Percentiles rank a stretch among this genome's conserved stretches.
Evolutionary conservation across 139 green algal genomes (phyloP).

Genomic region (Chlorella sp.): DNA sequence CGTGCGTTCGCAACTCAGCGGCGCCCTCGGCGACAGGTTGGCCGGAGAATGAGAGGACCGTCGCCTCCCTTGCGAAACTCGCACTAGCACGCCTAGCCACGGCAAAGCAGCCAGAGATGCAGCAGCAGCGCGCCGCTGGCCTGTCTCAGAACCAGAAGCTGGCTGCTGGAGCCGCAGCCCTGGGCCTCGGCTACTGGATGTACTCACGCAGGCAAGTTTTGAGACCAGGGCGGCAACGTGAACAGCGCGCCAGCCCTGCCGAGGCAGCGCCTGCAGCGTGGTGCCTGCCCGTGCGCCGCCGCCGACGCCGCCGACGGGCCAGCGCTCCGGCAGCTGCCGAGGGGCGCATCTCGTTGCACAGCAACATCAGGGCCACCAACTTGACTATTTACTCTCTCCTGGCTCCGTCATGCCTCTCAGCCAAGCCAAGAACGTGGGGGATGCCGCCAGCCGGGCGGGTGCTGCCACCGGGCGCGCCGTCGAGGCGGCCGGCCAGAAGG

Average conservation of each 20-base stretch:
- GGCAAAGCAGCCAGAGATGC: no score
- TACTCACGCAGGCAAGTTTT: neutral
- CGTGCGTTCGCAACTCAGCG: no score
- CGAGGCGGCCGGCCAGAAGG: neutral
- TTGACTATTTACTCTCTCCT: neutral
- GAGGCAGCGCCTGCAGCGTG: neutral
- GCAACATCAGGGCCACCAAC: neutral
- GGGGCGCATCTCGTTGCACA: neutral
- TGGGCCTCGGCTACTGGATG: neutral
- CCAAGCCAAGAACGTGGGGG: conserved; percentile 1
- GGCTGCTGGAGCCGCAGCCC: neutral
- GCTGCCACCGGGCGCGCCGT: neutral
- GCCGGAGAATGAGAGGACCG: no score
- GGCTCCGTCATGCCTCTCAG: neutral
- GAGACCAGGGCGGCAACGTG: no score
- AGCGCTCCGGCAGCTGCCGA: neutral
- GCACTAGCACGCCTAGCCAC: no score
- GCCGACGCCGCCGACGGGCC: neutral
- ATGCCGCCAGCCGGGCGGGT: conserved; percentile 3
- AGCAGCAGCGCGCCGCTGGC: neutral
- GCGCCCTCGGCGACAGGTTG: no score
- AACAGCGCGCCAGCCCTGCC: neutral
- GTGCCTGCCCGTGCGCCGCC: neutral
- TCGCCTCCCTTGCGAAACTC: no score
- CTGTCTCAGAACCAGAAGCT: neutral